A percentile compares a stretch with the other conserved stretches of the same genome.
phyloP scores from a whole-genome alignment of 2,329 filamentous ascomycete genomes.

The Exserohilum rostratum region DNA sequence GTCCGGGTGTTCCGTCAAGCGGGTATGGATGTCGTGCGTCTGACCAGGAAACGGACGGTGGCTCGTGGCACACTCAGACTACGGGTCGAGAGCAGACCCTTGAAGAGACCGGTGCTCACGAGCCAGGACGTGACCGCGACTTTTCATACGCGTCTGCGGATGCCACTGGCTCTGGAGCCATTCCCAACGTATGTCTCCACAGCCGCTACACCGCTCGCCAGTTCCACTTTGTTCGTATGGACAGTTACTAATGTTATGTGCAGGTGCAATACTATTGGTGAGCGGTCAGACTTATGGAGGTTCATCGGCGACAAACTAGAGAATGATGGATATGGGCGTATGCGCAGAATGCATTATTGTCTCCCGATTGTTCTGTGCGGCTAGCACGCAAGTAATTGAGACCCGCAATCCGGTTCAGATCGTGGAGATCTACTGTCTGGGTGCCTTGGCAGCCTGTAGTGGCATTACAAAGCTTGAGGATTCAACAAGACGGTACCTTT shows the following conservation, averaged over 20 bases:
- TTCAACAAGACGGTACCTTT: too few species aligned
- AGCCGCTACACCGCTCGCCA: background rate
- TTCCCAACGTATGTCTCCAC: conserved; percentile 4
- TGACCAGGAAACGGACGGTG: background rate
- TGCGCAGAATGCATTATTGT: background rate
- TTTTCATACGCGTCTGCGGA: background rate
- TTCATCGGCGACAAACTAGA: background rate
- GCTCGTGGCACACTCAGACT: background rate
- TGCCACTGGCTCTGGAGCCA: background rate
- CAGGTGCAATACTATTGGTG: conserved; percentile 5
- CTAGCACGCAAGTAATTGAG: background rate
- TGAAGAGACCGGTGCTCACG: background rate
- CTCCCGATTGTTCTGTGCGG: background rate
- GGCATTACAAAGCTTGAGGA: background rate
- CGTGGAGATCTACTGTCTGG: background rate
- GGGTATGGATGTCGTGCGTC: background rate
- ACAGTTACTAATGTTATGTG: conserved; percentile 62
- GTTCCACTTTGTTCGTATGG: conserved; percentile 31
- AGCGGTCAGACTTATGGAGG: background rate
- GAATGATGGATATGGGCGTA: background rate
- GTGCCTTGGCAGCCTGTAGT: background rate
- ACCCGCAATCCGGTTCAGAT: background rate
- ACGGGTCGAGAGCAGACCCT: background rate
- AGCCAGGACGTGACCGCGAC: conserved; percentile 7
- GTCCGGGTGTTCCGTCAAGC: background rate